Percentiles rank a stretch among this genome's conserved stretches.
phyloP scores from a whole-genome alignment of 139 green algal genomes.

The Chlorella sorokiniana region DNA sequence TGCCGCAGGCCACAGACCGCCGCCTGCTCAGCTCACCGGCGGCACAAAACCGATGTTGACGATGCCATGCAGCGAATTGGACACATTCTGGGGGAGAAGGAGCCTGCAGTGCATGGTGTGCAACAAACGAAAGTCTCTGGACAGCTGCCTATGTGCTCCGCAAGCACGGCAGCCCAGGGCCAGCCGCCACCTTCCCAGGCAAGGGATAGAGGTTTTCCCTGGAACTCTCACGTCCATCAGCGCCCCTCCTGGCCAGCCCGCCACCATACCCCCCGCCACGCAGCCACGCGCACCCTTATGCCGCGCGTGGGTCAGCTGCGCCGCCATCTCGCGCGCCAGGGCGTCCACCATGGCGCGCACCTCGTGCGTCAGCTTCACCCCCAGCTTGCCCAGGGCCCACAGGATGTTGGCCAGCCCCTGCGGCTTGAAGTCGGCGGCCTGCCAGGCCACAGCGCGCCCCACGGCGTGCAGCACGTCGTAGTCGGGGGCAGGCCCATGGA shows the following conservation, averaged over 20 bases:
- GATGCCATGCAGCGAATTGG: slow-evolving; percentile 51
- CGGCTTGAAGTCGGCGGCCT: slow-evolving; percentile 28
- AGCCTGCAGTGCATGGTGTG: not conserved
- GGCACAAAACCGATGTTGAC: slow-evolving; percentile 23
- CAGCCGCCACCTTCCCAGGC: not conserved
- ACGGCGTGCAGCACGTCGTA: slow-evolving; percentile 34
- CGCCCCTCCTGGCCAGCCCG: not conserved
- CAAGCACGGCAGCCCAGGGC: no score
- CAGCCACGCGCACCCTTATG: slow-evolving; percentile 32
- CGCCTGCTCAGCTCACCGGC: not conserved
- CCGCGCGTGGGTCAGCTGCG: slow-evolving; percentile 24
- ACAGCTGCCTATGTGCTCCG: no score
- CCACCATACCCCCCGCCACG: no score
- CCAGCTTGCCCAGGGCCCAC: slow-evolving; percentile 48
- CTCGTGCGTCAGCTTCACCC: slow-evolving; percentile 24
- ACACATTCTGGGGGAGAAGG: slow-evolving; percentile 36
- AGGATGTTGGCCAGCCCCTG: slow-evolving; percentile 50
- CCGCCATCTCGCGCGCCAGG: slow-evolving; percentile 8
- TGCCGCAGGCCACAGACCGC: not conserved
- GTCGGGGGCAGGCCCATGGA: slow-evolving; percentile 40
- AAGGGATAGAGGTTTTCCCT: not conserved
- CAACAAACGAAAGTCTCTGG: no score
- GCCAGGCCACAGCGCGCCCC: slow-evolving; percentile 5
- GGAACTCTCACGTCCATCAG: not conserved
- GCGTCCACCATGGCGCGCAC: slow-evolving; percentile 24